phyloP scores from a whole-genome alignment of 2,329 filamentous ascomycete species.

The Myriosclerotinia duriaeana region DNA sequence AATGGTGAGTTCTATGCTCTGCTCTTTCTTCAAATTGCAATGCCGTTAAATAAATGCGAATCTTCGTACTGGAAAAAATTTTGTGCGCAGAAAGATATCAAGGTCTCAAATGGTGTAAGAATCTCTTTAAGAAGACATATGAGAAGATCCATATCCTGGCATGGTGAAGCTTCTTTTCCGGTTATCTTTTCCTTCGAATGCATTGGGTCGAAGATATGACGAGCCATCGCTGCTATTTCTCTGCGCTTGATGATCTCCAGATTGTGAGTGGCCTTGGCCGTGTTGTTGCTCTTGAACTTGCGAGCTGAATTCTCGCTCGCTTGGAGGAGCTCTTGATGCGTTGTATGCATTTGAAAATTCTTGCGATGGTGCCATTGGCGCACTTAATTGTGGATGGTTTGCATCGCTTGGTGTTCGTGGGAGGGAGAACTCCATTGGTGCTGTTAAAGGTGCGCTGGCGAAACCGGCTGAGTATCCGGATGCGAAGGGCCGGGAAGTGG shows the following conservation, averaged over 20 bases:
- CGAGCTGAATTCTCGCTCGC: slow-evolving; percentile 30
- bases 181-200: slow-evolving; percentile 37
- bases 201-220: slow-evolving; percentile 32
- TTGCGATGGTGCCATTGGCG: slow-evolving; percentile 53
- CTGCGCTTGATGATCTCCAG: slow-evolving; percentile 24
- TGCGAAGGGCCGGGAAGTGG: slow-evolving; percentile 42
- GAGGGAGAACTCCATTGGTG: slow-evolving; percentile 54
- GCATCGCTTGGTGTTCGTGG: slow-evolving; percentile 46
- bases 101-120: background rate
- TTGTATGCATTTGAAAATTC: slow-evolving; percentile 47
- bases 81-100: background rate
- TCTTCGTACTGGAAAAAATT: slow-evolving; percentile 6
- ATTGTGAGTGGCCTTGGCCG: slow-evolving; percentile 28
- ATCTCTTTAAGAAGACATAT: slow-evolving; percentile 14
- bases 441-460: slow-evolving; percentile 54
- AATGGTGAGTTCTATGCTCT: slow-evolving; percentile 5
- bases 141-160: slow-evolving; percentile 27
- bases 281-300: slow-evolving; percentile 31
- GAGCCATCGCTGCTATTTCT: slow-evolving; percentile 32
- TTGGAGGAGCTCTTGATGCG: slow-evolving; percentile 32
- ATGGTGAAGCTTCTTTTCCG: slow-evolving; percentile 39
- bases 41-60: background rate
- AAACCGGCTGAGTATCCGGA: slow-evolving; percentile 51
- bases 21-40: slow-evolving; percentile 8
- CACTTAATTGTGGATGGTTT: slow-evolving; percentile 51